phyloP scores from a whole-genome alignment of 2,329 filamentous ascomycete species.

The Colletotrichum sp. region DNA sequence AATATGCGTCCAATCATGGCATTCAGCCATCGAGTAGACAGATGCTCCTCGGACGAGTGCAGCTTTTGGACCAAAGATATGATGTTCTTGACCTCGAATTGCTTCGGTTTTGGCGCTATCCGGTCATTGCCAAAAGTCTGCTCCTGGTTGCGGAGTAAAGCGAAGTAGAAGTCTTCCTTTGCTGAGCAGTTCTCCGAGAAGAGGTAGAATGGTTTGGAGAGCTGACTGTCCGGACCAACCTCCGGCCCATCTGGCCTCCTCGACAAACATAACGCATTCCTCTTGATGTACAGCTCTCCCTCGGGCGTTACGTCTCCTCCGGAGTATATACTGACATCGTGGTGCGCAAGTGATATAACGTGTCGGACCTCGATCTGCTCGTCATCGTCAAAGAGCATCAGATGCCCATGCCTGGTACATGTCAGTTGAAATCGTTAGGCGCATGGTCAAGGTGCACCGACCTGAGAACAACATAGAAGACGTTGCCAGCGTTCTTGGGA shows the following conservation, averaged over 20 bases:
- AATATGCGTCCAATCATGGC: slow-evolving; percentile 89
- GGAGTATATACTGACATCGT: slow-evolving; percentile 84
- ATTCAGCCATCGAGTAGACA: slow-evolving; percentile 93
- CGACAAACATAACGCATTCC: slow-evolving; percentile 85
- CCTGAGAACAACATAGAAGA: slow-evolving; percentile 92
- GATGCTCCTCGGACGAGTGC: slow-evolving; percentile 89
- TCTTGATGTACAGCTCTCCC: slow-evolving; percentile 93
- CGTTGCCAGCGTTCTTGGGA: slow-evolving; percentile 76
- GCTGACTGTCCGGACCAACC: slow-evolving; percentile 56
- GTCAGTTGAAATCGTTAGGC: slow-evolving; percentile 7
- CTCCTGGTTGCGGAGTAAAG: slow-evolving; percentile 84
- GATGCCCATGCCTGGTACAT: slow-evolving; percentile 78
- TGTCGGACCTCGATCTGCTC: slow-evolving; percentile 96
- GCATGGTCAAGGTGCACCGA: slow-evolving; percentile 41
- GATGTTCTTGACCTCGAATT: slow-evolving; percentile 85
- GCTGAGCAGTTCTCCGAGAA: slow-evolving; percentile 96
- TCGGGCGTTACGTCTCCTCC: slow-evolving; percentile 82
- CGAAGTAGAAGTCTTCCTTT: slow-evolving; percentile 98
- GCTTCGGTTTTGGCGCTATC: slow-evolving; percentile 70
- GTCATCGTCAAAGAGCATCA: slow-evolving; percentile 97
- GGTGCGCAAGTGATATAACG: slow-evolving; percentile 90
- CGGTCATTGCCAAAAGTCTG: slow-evolving; percentile 63
- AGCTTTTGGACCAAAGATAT: slow-evolving; percentile 88
- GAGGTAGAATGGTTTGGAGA: slow-evolving; percentile 86
- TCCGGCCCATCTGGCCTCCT: slow-evolving; percentile 64